Conservation (phyloP, 352 stramenopile genomes). For the Globisporangium orthogonon region DNA sequence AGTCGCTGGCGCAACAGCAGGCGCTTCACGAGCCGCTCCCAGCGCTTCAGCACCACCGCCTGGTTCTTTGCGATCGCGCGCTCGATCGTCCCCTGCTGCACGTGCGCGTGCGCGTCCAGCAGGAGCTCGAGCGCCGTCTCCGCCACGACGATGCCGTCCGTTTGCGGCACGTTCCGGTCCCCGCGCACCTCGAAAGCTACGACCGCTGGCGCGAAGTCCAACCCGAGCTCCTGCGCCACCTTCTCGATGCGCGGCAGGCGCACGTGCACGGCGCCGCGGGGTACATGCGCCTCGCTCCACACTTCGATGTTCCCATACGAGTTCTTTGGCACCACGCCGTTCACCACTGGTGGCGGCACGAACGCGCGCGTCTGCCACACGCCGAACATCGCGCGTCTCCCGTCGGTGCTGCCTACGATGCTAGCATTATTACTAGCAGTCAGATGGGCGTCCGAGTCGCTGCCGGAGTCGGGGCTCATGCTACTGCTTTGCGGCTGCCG, state of each 20-base stretch:
- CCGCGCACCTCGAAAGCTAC: constrained; percentile 75
- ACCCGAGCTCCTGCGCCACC: constrained; percentile 56
- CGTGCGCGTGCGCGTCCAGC: constrained; percentile 57
- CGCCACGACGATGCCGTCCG: constrained; percentile 73
- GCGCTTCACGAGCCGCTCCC: constrained; percentile 57
- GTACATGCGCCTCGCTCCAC: constrained; percentile 70
- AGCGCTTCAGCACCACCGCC: constrained; percentile 47
- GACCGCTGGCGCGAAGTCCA: constrained; percentile 77
- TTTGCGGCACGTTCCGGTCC: constrained; percentile 51
- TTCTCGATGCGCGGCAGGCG: constrained; percentile 52
- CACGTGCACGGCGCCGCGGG: constrained; percentile 50
- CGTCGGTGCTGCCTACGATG: neutral
- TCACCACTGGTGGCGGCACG: constrained; percentile 36
- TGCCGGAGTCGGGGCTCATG: constrained; percentile 14
- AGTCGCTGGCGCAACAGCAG: constrained; percentile 67
- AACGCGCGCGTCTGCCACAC: constrained; percentile 72
- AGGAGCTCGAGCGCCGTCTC: constrained; percentile 33
- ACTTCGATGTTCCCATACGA: constrained; percentile 85
- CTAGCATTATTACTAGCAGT: neutral
- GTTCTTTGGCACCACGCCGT: constrained; percentile 77
- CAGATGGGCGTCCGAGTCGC: constrained; percentile 3
- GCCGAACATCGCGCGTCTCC: constrained; percentile 42
- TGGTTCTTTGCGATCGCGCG: constrained; percentile 64
- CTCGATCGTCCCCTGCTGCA: constrained; percentile 64
- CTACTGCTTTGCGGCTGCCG: neutral